Evolutionary conservation across 768 basidiomycete species (phyloP), one percentile per base, ranked within the genome.

Genomic region (Tulasnella sp.): DNA sequence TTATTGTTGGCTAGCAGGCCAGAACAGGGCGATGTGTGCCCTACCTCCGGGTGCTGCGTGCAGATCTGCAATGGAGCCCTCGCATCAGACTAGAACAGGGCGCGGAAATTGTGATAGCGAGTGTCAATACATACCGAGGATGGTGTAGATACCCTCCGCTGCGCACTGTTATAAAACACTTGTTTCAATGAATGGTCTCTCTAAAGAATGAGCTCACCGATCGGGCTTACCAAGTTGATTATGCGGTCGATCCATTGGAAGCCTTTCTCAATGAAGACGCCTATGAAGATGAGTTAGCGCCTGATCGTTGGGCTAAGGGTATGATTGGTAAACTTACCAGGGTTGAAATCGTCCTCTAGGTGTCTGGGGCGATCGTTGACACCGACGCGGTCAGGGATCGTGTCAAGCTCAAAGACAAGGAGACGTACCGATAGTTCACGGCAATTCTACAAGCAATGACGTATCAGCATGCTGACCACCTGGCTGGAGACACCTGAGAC

Each of bases 211-310:
- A 3, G 5, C 5, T 11, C 3, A 10, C n/a, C 3, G 23, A 17
- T 44, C 4, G 27, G 13, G 60, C 67, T 47, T 23, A 66, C 67
- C 26, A 83, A 68, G 48, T 83, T 75, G 64, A 92, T 82, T 44
- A 86, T 84, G n/a, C 86, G 77, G 63, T 91, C 88, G 52, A 91
- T 83, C 71, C 88, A 86, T 68, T 83, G 84, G 74, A 89, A 86
- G 26, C 88, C 85, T 7, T 78, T 75, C 60, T 79, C 71, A 67
- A 86, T 88, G 64, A 88, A 79, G 0, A 87, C 82, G 34, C 58
- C 58, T 59, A 48, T 2, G 26, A 27, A 48, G 5, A 10, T 10
- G 53, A 23, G 38, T 56, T 27, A n/a, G 38, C 4, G 42, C 5
- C 9, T 26, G 4, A 27, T 26, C 27, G 52, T 27, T 17, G n/a